Evolutionary conservation across 352 stramenopile genomes (phyloP).

Genomic region (Pythium dissotocum): DNA sequence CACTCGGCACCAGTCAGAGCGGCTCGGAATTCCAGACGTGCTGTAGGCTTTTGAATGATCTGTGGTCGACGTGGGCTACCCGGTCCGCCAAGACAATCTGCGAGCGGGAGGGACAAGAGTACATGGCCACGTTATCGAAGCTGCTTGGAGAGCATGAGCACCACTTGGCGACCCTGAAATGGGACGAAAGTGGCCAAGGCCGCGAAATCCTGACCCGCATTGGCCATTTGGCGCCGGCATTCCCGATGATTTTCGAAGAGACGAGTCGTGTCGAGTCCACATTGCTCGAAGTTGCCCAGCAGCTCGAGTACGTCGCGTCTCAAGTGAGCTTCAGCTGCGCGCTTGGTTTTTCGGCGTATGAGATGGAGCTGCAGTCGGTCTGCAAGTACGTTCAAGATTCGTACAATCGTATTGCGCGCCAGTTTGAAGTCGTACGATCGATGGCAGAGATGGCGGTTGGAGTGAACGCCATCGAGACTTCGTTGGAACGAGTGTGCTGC

Average conservation of each 20-base stretch:
- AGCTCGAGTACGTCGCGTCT: slow-evolving; percentile 29
- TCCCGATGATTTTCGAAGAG: slow-evolving; percentile 19
- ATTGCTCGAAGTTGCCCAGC: slow-evolving; percentile 25
- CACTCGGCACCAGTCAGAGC: not conserved
- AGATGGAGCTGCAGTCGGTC: slow-evolving; percentile 16
- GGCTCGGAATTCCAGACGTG: slow-evolving; percentile 9
- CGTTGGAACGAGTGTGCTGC: slow-evolving; percentile 3
- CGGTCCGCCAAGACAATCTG: not conserved
- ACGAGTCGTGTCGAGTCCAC: slow-evolving; percentile 14
- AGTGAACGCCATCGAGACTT: slow-evolving; percentile 16
- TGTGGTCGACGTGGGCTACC: slow-evolving; percentile 9
- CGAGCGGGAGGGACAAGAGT: not conserved
- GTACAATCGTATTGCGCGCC: slow-evolving; percentile 14
- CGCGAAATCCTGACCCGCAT: slow-evolving; percentile 9
- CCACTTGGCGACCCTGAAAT: slow-evolving; percentile 13
- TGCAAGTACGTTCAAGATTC: slow-evolving; percentile 22
- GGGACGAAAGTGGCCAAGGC: not conserved
- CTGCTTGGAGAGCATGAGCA: slow-evolving; percentile 8
- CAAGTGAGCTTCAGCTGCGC: slow-evolving; percentile 25
- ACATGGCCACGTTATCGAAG: not conserved
- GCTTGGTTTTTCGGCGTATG: slow-evolving; percentile 11
- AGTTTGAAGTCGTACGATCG: slow-evolving; percentile 15
- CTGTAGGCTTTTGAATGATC: not conserved
- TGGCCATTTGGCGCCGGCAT: not conserved
- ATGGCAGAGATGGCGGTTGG: slow-evolving; percentile 19